Evolutionary conservation across 208 protist genomes (phyloP).

Genomic region (Angomonas deanei): DNA sequence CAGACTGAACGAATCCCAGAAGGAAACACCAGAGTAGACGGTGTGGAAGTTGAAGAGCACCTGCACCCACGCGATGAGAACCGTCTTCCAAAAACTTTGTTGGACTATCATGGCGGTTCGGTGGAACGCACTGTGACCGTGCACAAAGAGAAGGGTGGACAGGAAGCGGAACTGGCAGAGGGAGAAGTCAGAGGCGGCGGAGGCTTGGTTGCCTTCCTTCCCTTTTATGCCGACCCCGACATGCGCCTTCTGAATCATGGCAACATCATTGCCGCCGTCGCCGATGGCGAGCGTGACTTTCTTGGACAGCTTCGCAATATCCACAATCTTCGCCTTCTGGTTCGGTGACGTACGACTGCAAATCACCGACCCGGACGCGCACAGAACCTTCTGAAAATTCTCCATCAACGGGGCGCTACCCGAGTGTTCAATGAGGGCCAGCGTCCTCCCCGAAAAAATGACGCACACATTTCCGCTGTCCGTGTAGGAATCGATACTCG

Average conservation of each 20-base stretch:
- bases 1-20: slow-evolving; percentile 86
- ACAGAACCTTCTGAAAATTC: slow-evolving; percentile 38
- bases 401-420: slow-evolving; percentile 27
- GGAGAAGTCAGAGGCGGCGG: slow-evolving; percentile 87
- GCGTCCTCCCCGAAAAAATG: slow-evolving; percentile 49
- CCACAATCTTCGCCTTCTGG: slow-evolving; percentile 63
- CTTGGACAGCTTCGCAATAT: slow-evolving; percentile 40
- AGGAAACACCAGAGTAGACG: slow-evolving; percentile 77
- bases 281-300: slow-evolving; percentile 87
- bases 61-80: slow-evolving; percentile 90
- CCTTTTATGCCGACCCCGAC: slow-evolving; percentile 89
- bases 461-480: slow-evolving; percentile 11
- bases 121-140: slow-evolving; percentile 90
- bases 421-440: slow-evolving; percentile 34
- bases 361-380: slow-evolving; percentile 53
- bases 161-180: slow-evolving; percentile 91
- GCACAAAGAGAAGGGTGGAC: slow-evolving; percentile 87
- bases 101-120: slow-evolving; percentile 90
- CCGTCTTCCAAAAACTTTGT: slow-evolving; percentile 96
- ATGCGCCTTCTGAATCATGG: slow-evolving; percentile 92
- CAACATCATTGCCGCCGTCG: slow-evolving; percentile 93
- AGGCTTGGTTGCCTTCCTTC: slow-evolving; percentile 86
- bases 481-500: no score
- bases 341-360: slow-evolving; percentile 68
- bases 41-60: slow-evolving; percentile 84